phyloP scores from a whole-genome alignment of 495 filamentous ascomycete genomes.

The Cercophora newfieldiana region DNA sequence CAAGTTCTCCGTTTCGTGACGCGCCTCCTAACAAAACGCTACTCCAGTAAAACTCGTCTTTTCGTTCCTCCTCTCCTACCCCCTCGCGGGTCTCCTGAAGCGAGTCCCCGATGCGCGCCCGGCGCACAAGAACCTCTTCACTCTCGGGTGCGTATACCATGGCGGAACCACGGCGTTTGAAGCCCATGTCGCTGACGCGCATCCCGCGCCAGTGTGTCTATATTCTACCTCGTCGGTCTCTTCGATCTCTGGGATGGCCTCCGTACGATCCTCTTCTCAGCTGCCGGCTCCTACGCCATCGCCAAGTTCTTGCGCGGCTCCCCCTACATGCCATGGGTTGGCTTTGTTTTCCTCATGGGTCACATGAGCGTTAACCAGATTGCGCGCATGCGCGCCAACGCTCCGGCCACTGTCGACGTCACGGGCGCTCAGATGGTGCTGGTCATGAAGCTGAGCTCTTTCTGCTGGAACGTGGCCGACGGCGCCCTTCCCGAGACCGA shows the following conservation, averaged over 20 bases:
- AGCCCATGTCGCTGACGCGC: slow-evolving; percentile 6
- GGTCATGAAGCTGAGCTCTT: slow-evolving; percentile 96
- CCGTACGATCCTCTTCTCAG: slow-evolving; percentile 74
- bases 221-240: slow-evolving; percentile 93
- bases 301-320: slow-evolving; percentile 75
- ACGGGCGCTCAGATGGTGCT: slow-evolving; percentile 98
- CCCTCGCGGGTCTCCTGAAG: slow-evolving; percentile 85
- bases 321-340: slow-evolving; percentile 98
- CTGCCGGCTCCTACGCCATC: slow-evolving; percentile 78
- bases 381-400: slow-evolving; percentile 67
- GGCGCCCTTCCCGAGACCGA: slow-evolving; percentile 75
- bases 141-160: slow-evolving; percentile 59
- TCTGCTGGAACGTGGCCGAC: slow-evolving; percentile 97
- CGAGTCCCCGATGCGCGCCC: slow-evolving; percentile 84
- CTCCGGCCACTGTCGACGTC: slow-evolving; percentile 73
- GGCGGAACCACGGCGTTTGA: background rate
- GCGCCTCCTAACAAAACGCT: slow-evolving; percentile 13
- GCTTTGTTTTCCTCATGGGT: slow-evolving; percentile 90
- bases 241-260: slow-evolving; percentile 92
- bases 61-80: slow-evolving; percentile 91
- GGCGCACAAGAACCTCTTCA: slow-evolving; percentile 87
- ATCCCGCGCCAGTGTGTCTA: slow-evolving; percentile 48
- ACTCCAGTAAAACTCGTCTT: slow-evolving; percentile 84
- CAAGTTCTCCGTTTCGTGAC: background rate
- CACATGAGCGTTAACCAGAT: slow-evolving; percentile 93